A percentile compares a stretch with the other conserved stretches of the same genome.
phyloP scores from a whole-genome alignment of 2,329 filamentous ascomycete species.

The Cytospora schulzeri region DNA sequence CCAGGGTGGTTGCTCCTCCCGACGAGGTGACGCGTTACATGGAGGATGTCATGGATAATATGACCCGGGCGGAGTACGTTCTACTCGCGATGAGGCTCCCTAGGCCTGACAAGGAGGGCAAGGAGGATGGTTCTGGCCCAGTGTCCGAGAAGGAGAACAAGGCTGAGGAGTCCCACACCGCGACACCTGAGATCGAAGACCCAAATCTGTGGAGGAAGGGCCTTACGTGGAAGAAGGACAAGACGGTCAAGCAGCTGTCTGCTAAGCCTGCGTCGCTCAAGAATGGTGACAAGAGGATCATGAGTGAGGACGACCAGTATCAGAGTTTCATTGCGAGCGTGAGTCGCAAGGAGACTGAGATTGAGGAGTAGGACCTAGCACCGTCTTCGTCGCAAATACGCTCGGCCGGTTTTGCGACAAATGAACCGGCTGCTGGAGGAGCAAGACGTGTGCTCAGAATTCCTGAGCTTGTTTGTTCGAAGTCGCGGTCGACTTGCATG shows the following conservation, averaged over 20 bases:
- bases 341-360: constrained; percentile 21
- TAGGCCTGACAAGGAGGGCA: constrained; percentile 42
- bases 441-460: not conserved
- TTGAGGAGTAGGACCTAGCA: constrained; percentile 1
- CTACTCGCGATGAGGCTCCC: constrained; percentile 68
- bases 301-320: constrained; percentile 26
- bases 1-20: constrained; percentile 61
- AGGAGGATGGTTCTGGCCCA: constrained; percentile 35
- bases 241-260: constrained; percentile 22
- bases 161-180: constrained; percentile 22
- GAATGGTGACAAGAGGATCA: constrained; percentile 5
- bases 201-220: constrained; percentile 20
- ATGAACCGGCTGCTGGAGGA: not conserved
- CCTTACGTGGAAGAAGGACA: constrained; percentile 28
- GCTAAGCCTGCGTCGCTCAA: constrained; percentile 16
- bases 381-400: not conserved
- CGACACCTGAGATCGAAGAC: constrained; percentile 33
- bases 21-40: constrained; percentile 68
- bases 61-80: constrained; percentile 68
- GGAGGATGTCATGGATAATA: constrained; percentile 70
- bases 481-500: not conserved
- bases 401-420: not conserved
- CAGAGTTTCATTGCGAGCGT: constrained; percentile 27
- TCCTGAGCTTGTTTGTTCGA: not conserved
- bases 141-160: constrained; percentile 29